A percentile compares a stretch with the other conserved stretches of the same genome.
These are phyloP conservation scores for Verticillium tricorpus DNA, from an alignment of 2,329 filamentous ascomycete species.

Conservation along the genomic window DNA sequence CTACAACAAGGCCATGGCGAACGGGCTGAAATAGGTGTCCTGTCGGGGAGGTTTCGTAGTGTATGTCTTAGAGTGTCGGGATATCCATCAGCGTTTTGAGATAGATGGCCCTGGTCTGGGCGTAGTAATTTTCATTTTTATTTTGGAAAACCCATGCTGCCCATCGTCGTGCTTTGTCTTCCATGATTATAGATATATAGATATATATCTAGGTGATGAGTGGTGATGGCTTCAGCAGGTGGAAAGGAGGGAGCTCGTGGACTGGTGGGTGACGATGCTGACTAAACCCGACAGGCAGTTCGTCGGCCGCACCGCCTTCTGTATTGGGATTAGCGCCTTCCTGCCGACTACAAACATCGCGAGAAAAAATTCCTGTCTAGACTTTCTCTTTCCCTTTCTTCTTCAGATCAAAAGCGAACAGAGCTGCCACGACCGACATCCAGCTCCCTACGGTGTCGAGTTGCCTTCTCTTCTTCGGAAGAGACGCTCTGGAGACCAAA, in stretches of 20 bases:
- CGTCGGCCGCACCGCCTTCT: neutral
- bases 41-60: neutral
- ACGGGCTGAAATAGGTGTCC: constrained; percentile 5
- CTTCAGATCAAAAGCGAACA: constrained; percentile 57
- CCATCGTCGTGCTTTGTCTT: too few relatives aligned
- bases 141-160: neutral
- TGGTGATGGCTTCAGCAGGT: neutral
- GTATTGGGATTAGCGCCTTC: constrained; percentile 17
- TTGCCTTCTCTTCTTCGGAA: constrained; percentile 49
- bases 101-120: neutral
- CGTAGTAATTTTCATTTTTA: neutral
- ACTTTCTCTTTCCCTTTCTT: constrained; percentile 33
- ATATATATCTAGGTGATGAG: too few relatives aligned
- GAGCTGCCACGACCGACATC: constrained; percentile 62
- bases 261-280: neutral
- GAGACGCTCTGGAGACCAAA: constrained; percentile 54
- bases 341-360: constrained; percentile 1
- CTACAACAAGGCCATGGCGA: constrained; percentile 6
- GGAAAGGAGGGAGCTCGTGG: neutral
- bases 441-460: constrained; percentile 54
- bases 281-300: neutral
- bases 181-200: too few relatives aligned
- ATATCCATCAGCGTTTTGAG: neutral
- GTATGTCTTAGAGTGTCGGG: neutral
- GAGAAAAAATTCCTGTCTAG: constrained; percentile 23